Conservation (phyloP, 2,329 filamentous ascomycete species). For the Fusarium sarcochroum region DNA sequence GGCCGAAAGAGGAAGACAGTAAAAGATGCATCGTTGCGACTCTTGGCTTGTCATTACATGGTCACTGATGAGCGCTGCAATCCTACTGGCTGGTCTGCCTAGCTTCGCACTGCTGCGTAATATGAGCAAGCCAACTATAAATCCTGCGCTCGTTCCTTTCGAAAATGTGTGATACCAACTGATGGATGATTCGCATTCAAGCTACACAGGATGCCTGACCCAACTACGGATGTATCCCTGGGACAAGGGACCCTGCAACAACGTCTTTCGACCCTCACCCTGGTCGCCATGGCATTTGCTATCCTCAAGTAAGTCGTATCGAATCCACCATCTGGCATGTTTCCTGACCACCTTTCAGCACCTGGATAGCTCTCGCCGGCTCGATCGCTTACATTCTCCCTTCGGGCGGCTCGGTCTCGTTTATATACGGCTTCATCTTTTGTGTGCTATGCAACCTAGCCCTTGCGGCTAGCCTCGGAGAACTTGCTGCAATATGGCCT, state of each 20-base stretch:
- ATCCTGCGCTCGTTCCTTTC: too few relatives aligned
- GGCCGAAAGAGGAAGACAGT: too few relatives aligned
- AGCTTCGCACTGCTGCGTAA: too few relatives aligned
- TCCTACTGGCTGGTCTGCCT: too few relatives aligned
- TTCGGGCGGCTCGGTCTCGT: constrained; percentile 58
- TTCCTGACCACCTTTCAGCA: constrained; percentile 29
- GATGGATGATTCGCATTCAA: background rate
- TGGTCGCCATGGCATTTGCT: constrained; percentile 60
- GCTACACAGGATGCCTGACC: background rate
- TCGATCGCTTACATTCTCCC: constrained; percentile 59
- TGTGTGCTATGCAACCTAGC: constrained; percentile 61
- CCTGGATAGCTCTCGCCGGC: constrained; percentile 56
- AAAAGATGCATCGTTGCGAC: too few relatives aligned
- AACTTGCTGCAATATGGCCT: constrained; percentile 61
- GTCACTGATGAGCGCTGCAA: too few relatives aligned
- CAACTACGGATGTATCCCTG: too few relatives aligned
- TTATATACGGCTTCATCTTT: constrained; percentile 62
- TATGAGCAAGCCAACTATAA: too few relatives aligned
- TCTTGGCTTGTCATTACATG: too few relatives aligned
- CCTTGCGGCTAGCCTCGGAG: constrained; percentile 59
- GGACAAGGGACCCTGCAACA: constrained; percentile 16
- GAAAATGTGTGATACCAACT: background rate
- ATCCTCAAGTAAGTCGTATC: constrained; percentile 54
- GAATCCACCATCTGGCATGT: background rate
- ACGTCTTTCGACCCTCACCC: constrained; percentile 55